Evolutionary conservation across 75 land plant genomes (phyloP).

Genomic region (Cryptomeria japonica): DNA sequence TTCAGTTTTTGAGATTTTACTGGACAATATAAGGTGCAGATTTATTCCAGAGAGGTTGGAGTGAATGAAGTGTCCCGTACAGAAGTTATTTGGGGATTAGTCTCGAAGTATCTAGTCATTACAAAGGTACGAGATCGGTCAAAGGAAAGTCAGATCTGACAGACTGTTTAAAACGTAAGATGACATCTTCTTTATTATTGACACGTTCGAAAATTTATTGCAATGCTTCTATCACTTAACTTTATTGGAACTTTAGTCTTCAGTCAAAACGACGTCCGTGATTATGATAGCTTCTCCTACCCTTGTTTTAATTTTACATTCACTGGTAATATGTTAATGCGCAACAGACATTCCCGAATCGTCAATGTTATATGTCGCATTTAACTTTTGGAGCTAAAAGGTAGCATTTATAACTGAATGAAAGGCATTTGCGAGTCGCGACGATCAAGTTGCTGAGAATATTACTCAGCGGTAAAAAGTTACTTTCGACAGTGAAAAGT

Average conservation of each 20-base stretch:
- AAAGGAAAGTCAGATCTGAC: background rate
- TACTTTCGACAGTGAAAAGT: background rate
- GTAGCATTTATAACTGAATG: background rate
- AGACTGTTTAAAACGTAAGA: conserved; percentile 4
- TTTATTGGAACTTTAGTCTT: background rate
- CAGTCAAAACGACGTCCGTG: background rate
- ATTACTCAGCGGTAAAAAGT: background rate
- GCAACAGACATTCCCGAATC: background rate
- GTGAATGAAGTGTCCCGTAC: no score
- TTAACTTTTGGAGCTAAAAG: background rate
- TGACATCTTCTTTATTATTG: background rate
- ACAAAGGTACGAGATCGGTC: background rate
- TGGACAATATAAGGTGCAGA: no score
- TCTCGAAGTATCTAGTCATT: no score
- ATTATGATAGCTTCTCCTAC: background rate
- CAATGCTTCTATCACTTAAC: background rate
- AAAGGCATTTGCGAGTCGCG: background rate
- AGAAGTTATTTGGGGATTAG: no score
- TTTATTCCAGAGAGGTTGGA: no score
- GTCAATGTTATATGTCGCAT: background rate
- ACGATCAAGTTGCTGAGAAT: background rate
- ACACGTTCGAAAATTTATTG: background rate
- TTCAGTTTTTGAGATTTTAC: no score
- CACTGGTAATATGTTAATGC: background rate
- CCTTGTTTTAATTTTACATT: background rate